These are phyloP conservation scores for Ogataea thermomethanolica DNA, from an alignment of 805 yeast genomes.

Conservation along the genomic window DNA sequence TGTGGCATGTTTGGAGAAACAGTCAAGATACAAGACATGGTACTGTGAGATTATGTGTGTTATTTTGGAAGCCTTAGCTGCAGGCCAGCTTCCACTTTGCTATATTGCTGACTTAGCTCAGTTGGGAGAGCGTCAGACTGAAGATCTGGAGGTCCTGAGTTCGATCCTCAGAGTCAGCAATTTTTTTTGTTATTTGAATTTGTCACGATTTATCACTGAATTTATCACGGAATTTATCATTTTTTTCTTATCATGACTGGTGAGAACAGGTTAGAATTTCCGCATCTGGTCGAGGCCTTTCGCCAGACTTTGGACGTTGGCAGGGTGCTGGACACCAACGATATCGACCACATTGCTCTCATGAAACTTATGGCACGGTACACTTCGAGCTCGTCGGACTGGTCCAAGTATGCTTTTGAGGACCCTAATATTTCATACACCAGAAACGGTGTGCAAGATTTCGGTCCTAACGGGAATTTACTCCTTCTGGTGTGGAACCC, in stretches of 20 bases:
- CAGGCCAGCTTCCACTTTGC: neutral
- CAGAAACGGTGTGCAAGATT: constrained; percentile 70
- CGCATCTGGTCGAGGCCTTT: neutral
- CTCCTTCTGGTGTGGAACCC: constrained; percentile 71
- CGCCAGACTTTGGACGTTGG: constrained; percentile 1
- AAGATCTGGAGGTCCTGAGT: constrained; percentile 25
- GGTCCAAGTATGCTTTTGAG: constrained; percentile 55
- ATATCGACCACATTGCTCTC: constrained; percentile 50
- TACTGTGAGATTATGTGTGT: neutral
- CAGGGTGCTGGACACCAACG: constrained; percentile 31
- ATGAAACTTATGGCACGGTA: constrained; percentile 46
- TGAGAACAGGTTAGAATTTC: constrained; percentile 2
- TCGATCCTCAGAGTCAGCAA: constrained; percentile 23
- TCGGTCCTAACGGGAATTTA: constrained; percentile 68
- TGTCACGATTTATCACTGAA: neutral
- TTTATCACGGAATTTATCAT: neutral
- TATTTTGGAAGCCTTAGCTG: neutral
- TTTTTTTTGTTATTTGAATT: constrained; percentile 1
- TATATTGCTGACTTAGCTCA: constrained; percentile 22
- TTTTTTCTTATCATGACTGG: constrained; percentile 4
- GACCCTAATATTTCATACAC: constrained; percentile 52
- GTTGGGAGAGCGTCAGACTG: constrained; percentile 27
- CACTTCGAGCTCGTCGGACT: constrained; percentile 46
- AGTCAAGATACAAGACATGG: too few relatives aligned
- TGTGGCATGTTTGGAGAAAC: too few relatives aligned